These are phyloP conservation scores for Fraxinus anomala DNA, from an alignment of 257 asterid species.

Conservation along the genomic window DNA sequence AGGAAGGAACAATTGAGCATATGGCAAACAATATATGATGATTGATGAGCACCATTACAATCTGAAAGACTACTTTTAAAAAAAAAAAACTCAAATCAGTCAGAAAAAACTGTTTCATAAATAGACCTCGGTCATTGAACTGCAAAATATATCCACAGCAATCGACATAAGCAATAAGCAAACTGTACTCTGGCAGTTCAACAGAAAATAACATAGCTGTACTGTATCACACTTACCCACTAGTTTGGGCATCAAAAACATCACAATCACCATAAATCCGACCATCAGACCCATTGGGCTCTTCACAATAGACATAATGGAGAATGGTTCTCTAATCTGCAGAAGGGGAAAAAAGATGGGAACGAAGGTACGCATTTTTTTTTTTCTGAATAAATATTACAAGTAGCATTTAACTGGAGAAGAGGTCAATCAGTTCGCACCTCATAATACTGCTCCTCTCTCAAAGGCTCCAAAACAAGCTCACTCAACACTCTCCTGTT, in stretches of 20 bases:
- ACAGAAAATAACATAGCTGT: neutral
- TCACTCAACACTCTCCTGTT: conserved; percentile 79
- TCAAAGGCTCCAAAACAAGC: conserved; percentile 86
- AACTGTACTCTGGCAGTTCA: conserved; percentile 14
- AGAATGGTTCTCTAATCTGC: conserved; percentile 91
- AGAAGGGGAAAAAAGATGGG: conserved; percentile 21
- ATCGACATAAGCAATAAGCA: neutral
- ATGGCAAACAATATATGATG: neutral
- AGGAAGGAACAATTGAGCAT: neutral
- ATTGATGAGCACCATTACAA: neutral
- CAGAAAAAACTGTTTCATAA: neutral
- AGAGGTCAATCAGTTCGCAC: conserved; percentile 33
- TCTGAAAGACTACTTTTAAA: neutral
- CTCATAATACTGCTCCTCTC: conserved; percentile 94
- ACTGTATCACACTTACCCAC: conserved; percentile 63
- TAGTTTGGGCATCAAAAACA: conserved; percentile 96
- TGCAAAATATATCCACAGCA: conserved; percentile 14
- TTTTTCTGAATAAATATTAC: neutral
- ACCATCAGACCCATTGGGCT: conserved; percentile 99
- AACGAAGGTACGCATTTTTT: neutral
- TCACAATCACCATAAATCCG: conserved; percentile 91
- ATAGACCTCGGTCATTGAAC: neutral
- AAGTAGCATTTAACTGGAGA: conserved; percentile 1
- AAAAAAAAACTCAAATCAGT: conserved; percentile 2
- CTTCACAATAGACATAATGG: conserved; percentile 66